Evolutionary conservation across 441 rosid genomes (phyloP).

Genomic region (Geranium incanum): DNA sequence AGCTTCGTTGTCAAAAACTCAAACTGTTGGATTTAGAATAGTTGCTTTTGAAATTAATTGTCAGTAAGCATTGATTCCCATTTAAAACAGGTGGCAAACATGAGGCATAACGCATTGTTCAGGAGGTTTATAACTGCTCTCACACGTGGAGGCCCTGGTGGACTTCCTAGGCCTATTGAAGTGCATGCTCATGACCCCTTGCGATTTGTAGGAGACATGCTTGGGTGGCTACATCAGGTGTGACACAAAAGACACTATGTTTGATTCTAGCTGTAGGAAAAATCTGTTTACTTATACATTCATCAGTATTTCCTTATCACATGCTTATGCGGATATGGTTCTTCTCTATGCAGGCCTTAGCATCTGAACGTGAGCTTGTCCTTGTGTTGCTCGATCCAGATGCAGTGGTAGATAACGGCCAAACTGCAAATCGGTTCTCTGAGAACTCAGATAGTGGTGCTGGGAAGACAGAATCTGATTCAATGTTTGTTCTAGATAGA

Average conservation of each 20-base stretch:
- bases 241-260: conserved; percentile 19
- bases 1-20: neutral
- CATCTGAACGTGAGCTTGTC: conserved; percentile 93
- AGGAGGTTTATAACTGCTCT: conserved; percentile 97
- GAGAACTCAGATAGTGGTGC: conserved; percentile 44
- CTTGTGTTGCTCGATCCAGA: conserved; percentile 78
- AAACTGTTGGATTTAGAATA: neutral
- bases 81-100: conserved; percentile 68
- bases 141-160: conserved; percentile 96
- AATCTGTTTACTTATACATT: conserved; percentile 13
- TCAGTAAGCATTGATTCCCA: conserved; percentile 7
- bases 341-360: conserved; percentile 65
- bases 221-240: conserved; percentile 99
- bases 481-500: conserved; percentile 84
- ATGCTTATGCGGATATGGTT: conserved; percentile 16
- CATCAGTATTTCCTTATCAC: conserved; percentile 5
- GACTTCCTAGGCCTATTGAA: conserved; percentile 96
- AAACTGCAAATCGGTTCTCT: conserved; percentile 38
- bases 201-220: conserved; percentile 93
- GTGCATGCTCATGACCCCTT: conserved; percentile 99
- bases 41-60: conserved; percentile 16
- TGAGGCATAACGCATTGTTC: conserved; percentile 91
- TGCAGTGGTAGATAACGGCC: conserved; percentile 46
- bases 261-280: conserved; percentile 14
- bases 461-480: conserved; percentile 65